Conservation (phyloP, 106 monocot species). For the Dendrobium huoshanense region DNA sequence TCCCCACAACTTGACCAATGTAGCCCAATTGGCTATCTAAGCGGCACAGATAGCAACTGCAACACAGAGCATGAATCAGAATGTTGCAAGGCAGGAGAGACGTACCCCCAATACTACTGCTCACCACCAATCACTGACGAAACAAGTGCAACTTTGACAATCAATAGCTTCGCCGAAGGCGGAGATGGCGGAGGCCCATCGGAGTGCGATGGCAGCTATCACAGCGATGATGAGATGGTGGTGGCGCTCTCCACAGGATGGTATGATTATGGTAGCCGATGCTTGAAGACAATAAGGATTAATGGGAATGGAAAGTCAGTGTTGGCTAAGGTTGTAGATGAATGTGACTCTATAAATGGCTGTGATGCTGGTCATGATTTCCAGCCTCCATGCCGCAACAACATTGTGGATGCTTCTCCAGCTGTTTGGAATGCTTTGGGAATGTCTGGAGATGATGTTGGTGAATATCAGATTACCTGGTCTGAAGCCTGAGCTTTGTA, state of each 20-base stretch:
- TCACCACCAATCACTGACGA: conserved; percentile 17
- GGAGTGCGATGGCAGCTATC: conserved; percentile 28
- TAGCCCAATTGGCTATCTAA: conserved; percentile 10
- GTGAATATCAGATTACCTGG: conserved; percentile 14
- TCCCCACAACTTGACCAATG: too few species aligned
- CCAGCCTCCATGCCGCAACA: conserved; percentile 27
- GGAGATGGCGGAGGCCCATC: conserved; percentile 31
- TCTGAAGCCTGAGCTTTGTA: neutral
- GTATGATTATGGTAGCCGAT: conserved; percentile 27
- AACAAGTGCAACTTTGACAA: conserved; percentile 17
- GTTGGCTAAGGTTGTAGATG: conserved; percentile 38
- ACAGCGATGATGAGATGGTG: conserved; percentile 23
- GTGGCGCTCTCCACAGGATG: conserved; percentile 31
- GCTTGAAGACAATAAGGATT: conserved; percentile 17
- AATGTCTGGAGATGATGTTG: conserved; percentile 6
- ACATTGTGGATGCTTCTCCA: conserved; percentile 28
- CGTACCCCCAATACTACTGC: conserved; percentile 31
- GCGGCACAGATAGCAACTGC: conserved; percentile 8
- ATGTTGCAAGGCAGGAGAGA: conserved; percentile 18
- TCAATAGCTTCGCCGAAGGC: conserved; percentile 24
- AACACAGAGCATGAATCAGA: conserved; percentile 21
- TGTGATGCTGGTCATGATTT: conserved; percentile 27
- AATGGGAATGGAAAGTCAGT: conserved; percentile 28
- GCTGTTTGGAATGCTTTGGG: conserved; percentile 36
- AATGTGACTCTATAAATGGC: conserved; percentile 37